Evolutionary conservation across 169 alveolate species (phyloP), one percentile per base, ranked within the genome.

Genomic region (Neospora caninum): DNA sequence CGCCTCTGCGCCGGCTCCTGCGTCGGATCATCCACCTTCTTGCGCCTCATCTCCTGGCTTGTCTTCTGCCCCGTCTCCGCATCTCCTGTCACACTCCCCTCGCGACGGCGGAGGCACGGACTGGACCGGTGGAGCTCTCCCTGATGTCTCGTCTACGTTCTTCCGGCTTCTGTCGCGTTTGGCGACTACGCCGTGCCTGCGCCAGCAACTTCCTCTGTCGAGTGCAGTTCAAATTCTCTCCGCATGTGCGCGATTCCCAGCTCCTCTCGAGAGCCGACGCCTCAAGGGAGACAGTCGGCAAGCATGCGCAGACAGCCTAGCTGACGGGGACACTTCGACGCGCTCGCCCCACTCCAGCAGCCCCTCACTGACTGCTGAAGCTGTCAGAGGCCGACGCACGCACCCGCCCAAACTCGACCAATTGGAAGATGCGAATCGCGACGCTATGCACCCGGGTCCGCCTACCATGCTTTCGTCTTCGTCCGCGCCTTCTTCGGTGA

Each of bases 201-300:
- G 73, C 31, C 73, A 64, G 73, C 73, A 82, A 67, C 67, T 82
- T 6, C 89, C 89, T 36, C 89, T 82, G 39, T 38, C 64, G 67
- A 82, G 89, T 41, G 89, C 89, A 39, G 89, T 82, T 20, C 89
- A 82, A 25, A 41, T 82, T 13, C 89, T 82, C 67, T 82, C 67
- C 18, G 89, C 89, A 22, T 82, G 89, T 41, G 64, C 86, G 45
- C 39, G 86, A 22, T 78, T 20, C 64, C 18, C 64, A 18, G 27
- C 64, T 16, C 34, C 73, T 27, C 34, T 27, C 7, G 73, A 64
- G 73, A 16, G 16, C 7, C 16, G 73, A 27, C 73, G 31, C 73
- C 16, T n/a, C 43, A n/a, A 73, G 27, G 84, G 84, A 18, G n/a
- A 27, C 31, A 7, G 58, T 49, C 58, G 58, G 58, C 22, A 4